These are phyloP conservation scores for Juncus effusus DNA, from an alignment of 176 grass and related monocot genomes.

Conservation along the genomic window DNA sequence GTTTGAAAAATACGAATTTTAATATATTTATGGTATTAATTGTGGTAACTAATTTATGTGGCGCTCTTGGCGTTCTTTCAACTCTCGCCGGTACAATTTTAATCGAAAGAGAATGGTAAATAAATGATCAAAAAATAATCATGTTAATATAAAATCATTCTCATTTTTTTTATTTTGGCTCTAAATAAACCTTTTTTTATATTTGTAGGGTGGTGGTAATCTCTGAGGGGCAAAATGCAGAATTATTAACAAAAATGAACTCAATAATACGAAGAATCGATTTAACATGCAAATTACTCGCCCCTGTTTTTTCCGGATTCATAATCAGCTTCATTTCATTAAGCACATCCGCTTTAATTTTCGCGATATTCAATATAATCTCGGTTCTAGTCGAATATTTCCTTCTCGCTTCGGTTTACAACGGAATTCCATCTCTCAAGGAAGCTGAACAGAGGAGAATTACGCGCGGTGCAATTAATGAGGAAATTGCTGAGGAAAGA, in stretches of 20 bases:
- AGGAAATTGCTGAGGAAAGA: conserved; percentile 26
- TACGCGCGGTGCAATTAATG: not conserved
- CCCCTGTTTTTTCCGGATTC: conserved; percentile 68
- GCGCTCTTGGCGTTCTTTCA: conserved; percentile 70
- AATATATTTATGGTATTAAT: conserved; percentile 45
- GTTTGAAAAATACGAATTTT: conserved; percentile 39
- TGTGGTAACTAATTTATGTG: conserved; percentile 56
- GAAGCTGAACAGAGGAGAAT: conserved; percentile 36
- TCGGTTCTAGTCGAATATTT: conserved; percentile 70
- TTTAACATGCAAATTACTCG: conserved; percentile 81
- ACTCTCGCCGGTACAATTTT: conserved; percentile 86
- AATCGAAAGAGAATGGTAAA: conserved; percentile 86
- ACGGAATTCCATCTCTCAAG: conserved; percentile 56
- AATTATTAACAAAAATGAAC: conserved; percentile 67
- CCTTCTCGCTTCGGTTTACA: conserved; percentile 71
- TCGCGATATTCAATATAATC: conserved; percentile 56
- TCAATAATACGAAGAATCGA: conserved; percentile 88
- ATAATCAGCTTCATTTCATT: conserved; percentile 82
- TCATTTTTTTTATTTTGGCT: not conserved
- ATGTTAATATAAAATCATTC: not conserved
- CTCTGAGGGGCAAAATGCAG: conserved; percentile 29
- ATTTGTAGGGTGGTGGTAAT: conserved; percentile 86
- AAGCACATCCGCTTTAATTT: conserved; percentile 54
- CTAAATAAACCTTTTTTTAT: not conserved
- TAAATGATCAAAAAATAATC: no score